phyloP scores from a whole-genome alignment of 768 basidiomycete genomes.

The Asterophora parasitica region DNA sequence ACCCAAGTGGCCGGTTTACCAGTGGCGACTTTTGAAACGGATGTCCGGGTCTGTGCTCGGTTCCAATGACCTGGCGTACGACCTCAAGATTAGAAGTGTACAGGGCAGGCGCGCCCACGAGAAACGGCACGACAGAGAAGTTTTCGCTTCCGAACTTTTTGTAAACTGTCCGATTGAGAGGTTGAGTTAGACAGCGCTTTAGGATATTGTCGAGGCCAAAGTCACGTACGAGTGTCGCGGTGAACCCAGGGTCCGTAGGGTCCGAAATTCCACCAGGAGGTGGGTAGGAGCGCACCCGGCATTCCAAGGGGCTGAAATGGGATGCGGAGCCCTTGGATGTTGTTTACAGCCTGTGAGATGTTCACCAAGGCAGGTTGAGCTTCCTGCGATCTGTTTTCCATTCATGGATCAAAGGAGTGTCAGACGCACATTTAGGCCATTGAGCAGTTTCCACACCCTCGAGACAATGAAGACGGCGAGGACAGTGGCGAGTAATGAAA shows the following conservation, averaged over 20 bases:
- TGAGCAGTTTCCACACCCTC: slow-evolving; percentile 22
- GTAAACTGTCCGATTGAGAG: slow-evolving; percentile 25
- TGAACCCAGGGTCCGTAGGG: slow-evolving; percentile 28
- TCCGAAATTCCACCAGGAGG: slow-evolving; percentile 39
- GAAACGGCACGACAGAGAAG: slow-evolving; percentile 35
- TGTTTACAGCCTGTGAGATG: slow-evolving; percentile 24
- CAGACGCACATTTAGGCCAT: slow-evolving; percentile 23
- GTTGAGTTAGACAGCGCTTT: no score
- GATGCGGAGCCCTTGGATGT: slow-evolving; percentile 33
- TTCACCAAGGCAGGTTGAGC: no score
- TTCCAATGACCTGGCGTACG: slow-evolving; percentile 34
- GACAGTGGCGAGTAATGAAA: background rate
- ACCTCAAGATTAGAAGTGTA: slow-evolving; percentile 44
- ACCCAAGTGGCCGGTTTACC: background rate
- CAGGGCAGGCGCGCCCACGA: slow-evolving; percentile 30
- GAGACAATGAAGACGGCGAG: slow-evolving; percentile 25
- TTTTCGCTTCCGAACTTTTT: slow-evolving; percentile 28
- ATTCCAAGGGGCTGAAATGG: slow-evolving; percentile 32
- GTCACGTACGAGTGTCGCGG: slow-evolving; percentile 20
- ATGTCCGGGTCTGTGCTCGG: slow-evolving; percentile 27
- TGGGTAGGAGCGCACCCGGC: slow-evolving; percentile 32
- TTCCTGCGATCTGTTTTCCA: no score
- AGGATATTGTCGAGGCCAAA: no score
- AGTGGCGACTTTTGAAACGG: background rate
- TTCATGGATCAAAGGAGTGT: no score